A percentile compares a stretch with the other conserved stretches of the same genome.
Evolutionary conservation across 345 rosid species (phyloP).

Genomic region (Raphanus raphanistrum): DNA sequence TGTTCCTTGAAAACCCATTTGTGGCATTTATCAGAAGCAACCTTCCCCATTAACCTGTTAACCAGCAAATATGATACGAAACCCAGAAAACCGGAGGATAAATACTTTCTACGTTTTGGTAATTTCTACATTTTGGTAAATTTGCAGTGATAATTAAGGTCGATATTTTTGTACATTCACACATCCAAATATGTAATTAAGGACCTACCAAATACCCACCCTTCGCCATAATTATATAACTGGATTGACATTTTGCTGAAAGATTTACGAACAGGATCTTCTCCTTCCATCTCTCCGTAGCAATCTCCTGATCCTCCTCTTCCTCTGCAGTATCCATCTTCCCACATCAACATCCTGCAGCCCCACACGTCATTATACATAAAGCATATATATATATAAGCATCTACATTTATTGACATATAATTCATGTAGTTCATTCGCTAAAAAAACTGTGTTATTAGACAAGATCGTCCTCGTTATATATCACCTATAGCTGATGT

Average conservation of each 20-base stretch:
- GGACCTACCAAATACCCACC: conserved; percentile 99
- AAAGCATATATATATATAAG: not conserved
- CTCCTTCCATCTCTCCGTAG: conserved; percentile 81
- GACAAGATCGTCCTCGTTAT: not conserved
- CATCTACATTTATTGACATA: not conserved
- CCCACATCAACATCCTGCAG: conserved; percentile 99
- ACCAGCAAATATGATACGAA: conserved; percentile 22
- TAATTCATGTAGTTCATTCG: too few species aligned
- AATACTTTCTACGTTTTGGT: not conserved
- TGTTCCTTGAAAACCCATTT: conserved; percentile 99
- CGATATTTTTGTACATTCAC: conserved; percentile 1
- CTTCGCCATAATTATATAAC: conserved; percentile 99
- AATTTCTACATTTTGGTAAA: conserved; percentile 4
- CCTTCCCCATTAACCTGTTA: conserved; percentile 96
- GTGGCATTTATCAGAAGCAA: conserved; percentile 99
- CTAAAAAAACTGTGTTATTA: not conserved
- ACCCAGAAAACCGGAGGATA: not conserved
- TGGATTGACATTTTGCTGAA: conserved; percentile 99
- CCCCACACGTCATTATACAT: conserved; percentile 20
- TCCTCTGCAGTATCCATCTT: conserved; percentile 95
- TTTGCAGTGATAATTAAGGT: not conserved
- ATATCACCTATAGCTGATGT: not conserved
- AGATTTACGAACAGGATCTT: conserved; percentile 91
- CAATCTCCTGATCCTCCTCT: conserved; percentile 66
- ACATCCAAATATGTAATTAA: conserved; percentile 29